Evolutionary conservation across 805 yeast genomes (phyloP), one percentile per base, ranked within the genome.

Genomic region (Suhomyces xylopsoci): DNA sequence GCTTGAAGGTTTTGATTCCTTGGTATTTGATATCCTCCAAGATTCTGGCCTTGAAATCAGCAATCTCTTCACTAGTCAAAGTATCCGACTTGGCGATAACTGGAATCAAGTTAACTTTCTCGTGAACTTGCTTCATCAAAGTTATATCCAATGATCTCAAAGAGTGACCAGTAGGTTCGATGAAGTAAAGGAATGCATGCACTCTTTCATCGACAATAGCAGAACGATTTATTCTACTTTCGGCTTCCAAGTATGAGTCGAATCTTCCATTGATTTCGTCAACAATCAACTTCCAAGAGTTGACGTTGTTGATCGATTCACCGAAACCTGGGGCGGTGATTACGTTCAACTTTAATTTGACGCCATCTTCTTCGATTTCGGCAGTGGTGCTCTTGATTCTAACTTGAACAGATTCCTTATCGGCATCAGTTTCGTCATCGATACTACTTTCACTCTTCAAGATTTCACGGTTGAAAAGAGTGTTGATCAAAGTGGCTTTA

Each of bases 141-240:
- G 82, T 85, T 60, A 94, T 84, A 70, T 94, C 99, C 63, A 94
- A 79, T 17, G 97, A 85, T 68, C 86, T 88, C 68, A 94, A 80
- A 43, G 89, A 83, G 73, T 94, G 99, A 55, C 97, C 98, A 24
- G 97, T 92, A 61, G 99, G 99, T 73, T 93, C 97, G 64, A 94
- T 88, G 63, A 94, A 93, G 73, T 92, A 94, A 57, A 94, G 74
- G 67, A 91, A 84, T 32, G 97, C 98, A 70, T 94, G 99, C 54
- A 94, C 82, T 65, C 99, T 85, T 64, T 85, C 81, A 72, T 94
- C 99, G 53, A 74, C 79, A 57, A 86, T 79, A 17, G 81, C 70
- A 10, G 87, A 74, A 70, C 97, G 84, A 71, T 84, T 84, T 54
- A 90, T 80, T 66, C 86, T 84, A 64, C 90, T 90, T 76, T 94